A percentile compares a stretch with the other conserved stretches of the same genome.
Conservation (phyloP, 2,329 filamentous ascomycete species). For the Pezicula carpinea region DNA sequence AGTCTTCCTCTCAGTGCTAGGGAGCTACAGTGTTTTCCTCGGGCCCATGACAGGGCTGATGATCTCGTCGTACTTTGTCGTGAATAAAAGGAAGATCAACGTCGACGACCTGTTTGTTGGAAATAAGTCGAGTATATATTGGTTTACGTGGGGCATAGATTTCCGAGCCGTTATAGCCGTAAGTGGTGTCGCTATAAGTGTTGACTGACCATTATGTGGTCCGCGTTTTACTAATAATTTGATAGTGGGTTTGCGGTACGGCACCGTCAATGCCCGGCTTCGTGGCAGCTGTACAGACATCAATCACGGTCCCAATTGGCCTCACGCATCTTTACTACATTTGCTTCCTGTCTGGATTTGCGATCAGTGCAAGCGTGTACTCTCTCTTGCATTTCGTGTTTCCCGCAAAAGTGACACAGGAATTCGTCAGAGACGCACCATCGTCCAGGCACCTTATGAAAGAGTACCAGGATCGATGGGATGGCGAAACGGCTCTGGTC, state of each 20-base stretch:
- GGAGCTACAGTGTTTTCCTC: slow-evolving; percentile 40
- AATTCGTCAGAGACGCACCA: slow-evolving; percentile 5
- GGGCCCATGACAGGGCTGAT: slow-evolving; percentile 39
- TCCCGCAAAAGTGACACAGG: slow-evolving; percentile 4
- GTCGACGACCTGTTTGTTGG: slow-evolving; percentile 29
- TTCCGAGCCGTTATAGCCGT: slow-evolving; percentile 24
- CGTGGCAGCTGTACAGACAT: slow-evolving; percentile 33
- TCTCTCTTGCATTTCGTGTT: slow-evolving; percentile 15
- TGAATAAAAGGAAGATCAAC: slow-evolving; percentile 27
- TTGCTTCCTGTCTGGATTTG: slow-evolving; percentile 18
- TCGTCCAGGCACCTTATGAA: slow-evolving; percentile 1
- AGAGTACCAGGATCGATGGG: slow-evolving; percentile 2
- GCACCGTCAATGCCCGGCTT: slow-evolving; percentile 39
- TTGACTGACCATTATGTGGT: background rate
- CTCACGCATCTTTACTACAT: slow-evolving; percentile 27
- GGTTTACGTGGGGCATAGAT: slow-evolving; percentile 28
- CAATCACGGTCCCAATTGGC: slow-evolving; percentile 30
- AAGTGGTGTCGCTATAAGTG: background rate
- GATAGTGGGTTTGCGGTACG: slow-evolving; percentile 36
- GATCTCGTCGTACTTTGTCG: slow-evolving; percentile 35
- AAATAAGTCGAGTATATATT: slow-evolving; percentile 20
- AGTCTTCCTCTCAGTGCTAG: slow-evolving; percentile 42
- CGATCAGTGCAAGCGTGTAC: slow-evolving; percentile 16
- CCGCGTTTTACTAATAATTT: background rate
- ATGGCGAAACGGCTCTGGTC: background rate